Conservation (phyloP, 352 stramenopile species). For the Phytophthora boehmeriae region DNA sequence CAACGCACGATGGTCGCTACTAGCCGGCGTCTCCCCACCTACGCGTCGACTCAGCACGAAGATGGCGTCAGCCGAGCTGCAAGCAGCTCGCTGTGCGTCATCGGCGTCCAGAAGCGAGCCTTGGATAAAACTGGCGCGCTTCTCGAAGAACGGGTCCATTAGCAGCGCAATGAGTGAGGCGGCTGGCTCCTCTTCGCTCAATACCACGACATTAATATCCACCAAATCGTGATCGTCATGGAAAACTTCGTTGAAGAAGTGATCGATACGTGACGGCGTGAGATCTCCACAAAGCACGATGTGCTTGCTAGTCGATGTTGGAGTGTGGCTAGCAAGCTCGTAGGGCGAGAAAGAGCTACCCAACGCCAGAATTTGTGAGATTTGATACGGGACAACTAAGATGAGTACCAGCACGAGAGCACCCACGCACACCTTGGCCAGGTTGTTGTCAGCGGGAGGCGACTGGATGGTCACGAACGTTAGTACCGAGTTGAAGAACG, state of each 20-base stretch:
- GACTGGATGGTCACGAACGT: slow-evolving; percentile 88
- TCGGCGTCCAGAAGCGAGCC: slow-evolving; percentile 80
- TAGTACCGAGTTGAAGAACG: slow-evolving; percentile 87
- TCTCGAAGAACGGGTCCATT: slow-evolving; percentile 88
- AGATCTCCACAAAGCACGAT: slow-evolving; percentile 83
- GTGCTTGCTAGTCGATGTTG: slow-evolving; percentile 59
- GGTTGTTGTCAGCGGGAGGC: slow-evolving; percentile 74
- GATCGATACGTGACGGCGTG: slow-evolving; percentile 79
- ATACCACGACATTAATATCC: slow-evolving; percentile 79
- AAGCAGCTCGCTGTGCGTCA: slow-evolving; percentile 71
- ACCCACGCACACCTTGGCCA: slow-evolving; percentile 80
- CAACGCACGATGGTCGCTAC: slow-evolving; percentile 75
- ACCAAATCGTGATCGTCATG: slow-evolving; percentile 85
- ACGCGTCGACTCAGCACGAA: slow-evolving; percentile 75
- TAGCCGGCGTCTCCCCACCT: slow-evolving; percentile 59
- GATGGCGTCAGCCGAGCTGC: slow-evolving; percentile 64
- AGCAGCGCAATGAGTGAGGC: slow-evolving; percentile 73
- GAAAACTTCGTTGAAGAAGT: slow-evolving; percentile 87
- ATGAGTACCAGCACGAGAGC: slow-evolving; percentile 82
- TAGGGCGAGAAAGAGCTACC: slow-evolving; percentile 79
- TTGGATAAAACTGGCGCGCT: slow-evolving; percentile 80
- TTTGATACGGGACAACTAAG: slow-evolving; percentile 82
- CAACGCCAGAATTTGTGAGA: slow-evolving; percentile 78
- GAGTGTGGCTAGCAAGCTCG: slow-evolving; percentile 64
- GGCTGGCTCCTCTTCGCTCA: slow-evolving; percentile 78